Evolutionary conservation across 2,329 filamentous ascomycete genomes (phyloP).

Genomic region (Aspergillus arachidicola): DNA sequence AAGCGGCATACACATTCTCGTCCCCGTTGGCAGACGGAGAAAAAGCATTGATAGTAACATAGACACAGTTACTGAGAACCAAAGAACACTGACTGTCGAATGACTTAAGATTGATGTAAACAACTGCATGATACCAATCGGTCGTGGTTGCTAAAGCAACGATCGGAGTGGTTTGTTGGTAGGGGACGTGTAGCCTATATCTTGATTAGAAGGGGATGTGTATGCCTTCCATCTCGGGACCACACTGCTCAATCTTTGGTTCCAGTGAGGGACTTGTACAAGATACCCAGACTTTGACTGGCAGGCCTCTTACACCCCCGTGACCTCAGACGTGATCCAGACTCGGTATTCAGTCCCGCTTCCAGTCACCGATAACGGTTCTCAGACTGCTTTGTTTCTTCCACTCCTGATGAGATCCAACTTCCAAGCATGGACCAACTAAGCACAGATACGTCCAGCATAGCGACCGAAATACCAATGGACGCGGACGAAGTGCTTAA

Average conservation of each 20-base stretch:
- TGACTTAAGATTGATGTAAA: not conserved
- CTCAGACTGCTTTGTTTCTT: not conserved
- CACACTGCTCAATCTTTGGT: no score
- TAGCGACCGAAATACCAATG: not conserved
- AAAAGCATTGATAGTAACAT: no score
- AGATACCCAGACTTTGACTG: not conserved
- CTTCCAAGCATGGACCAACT: not conserved
- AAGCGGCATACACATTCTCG: no score
- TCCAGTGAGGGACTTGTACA: no score
- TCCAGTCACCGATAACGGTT: not conserved
- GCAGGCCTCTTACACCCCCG: not conserved
- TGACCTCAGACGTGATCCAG: not conserved
- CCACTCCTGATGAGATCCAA: not conserved
- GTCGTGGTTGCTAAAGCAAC: not conserved
- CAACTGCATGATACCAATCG: not conserved
- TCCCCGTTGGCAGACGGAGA: no score
- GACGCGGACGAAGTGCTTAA: not conserved
- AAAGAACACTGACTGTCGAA: not conserved
- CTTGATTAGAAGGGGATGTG: not conserved
- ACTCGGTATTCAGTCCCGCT: not conserved
- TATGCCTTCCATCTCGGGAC: not conserved
- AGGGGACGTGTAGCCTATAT: not conserved
- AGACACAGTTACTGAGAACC: not conserved
- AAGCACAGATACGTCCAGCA: not conserved
- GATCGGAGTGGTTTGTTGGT: not conserved